Evolutionary conservation across 2,329 filamentous ascomycete genomes (phyloP), one percentile per base, ranked within the genome.

Genomic region (Chlorencoelia australis): DNA sequence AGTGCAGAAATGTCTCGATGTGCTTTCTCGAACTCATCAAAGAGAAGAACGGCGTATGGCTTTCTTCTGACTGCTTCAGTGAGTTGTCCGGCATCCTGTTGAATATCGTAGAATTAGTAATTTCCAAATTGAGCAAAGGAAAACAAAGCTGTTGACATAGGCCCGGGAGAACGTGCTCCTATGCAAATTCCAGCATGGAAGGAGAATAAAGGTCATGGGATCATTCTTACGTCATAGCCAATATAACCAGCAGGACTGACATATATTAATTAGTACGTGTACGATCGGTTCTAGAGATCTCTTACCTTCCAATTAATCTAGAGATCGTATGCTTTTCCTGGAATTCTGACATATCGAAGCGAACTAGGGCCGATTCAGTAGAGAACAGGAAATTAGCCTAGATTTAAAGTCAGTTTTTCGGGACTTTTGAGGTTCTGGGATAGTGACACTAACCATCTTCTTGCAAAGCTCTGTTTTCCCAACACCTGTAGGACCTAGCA

Each of bases 381-480:
- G 83, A 91, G 63, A 96, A 98, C 24, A 98, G 68, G 64, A 95
- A 96, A 40, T 73, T 74, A 2, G 91, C 91, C n/a, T n/a, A n/a
- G n/a, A n/a, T n/a, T n/a, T n/a, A n/a, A n/a, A n/a, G n/a, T n/a
- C n/a, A n/a, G n/a, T n/a, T n/a, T n/a, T n/a, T n/a, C n/a, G n/a
- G n/a, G n/a, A n/a, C n/a, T n/a, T n/a, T n/a, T n/a, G n/a, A n/a
- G n/a, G n/a, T n/a, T n/a, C n/a, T n/a, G n/a, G n/a, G n/a, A n/a
- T n/a, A n/a, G n/a, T n/a, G n/a, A n/a, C n/a, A n/a, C n/a, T n/a
- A n/a, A n/a, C n/a, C 50, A 98, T 79, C 58, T 93, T 89, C 68
- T 96, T 96, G 69, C 88, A 94, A 1, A 96, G 75, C 56, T 96
- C 88, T 3, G 91, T 98, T 66, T 96, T 98, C 39, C 91, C 91